Percentiles rank a stretch among this genome's conserved stretches.
phyloP scores from a whole-genome alignment of 2,329 filamentous ascomycete species.

The Neobulgaria alba region DNA sequence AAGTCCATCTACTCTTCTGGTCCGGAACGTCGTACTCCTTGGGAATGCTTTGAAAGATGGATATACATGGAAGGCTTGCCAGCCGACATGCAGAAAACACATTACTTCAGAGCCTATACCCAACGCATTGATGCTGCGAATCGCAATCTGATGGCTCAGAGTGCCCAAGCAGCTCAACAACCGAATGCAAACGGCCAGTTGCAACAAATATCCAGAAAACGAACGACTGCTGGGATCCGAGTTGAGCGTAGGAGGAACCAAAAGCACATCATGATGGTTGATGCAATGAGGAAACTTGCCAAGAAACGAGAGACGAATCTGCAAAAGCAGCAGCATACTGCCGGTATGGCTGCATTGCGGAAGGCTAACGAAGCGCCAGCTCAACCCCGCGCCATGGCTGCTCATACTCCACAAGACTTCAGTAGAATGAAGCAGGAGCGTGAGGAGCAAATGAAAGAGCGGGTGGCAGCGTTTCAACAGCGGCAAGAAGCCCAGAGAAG shows the following conservation, averaged over 20 bases:
- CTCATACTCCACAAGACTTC: slow-evolving; percentile 76
- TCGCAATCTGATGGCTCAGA: slow-evolving; percentile 35
- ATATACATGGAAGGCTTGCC: slow-evolving; percentile 84
- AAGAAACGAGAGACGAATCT: slow-evolving; percentile 82
- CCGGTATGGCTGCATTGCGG: slow-evolving; percentile 67
- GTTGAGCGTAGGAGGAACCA: slow-evolving; percentile 83
- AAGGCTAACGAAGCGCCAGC: slow-evolving; percentile 62
- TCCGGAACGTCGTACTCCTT: slow-evolving; percentile 82
- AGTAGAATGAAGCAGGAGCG: slow-evolving; percentile 82
- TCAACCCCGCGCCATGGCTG: slow-evolving; percentile 36
- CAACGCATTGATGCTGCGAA: slow-evolving; percentile 52
- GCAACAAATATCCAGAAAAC: slow-evolving; percentile 47
- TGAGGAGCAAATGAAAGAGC: slow-evolving; percentile 59
- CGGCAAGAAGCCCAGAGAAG: slow-evolving; percentile 39
- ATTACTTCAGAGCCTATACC: slow-evolving; percentile 77
- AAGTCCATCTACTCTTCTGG: slow-evolving; percentile 75
- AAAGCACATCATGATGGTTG: slow-evolving; percentile 79
- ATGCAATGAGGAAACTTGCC: slow-evolving; percentile 89
- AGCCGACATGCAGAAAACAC: slow-evolving; percentile 87
- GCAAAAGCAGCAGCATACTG: slow-evolving; percentile 81
- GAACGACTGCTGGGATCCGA: slow-evolving; percentile 69
- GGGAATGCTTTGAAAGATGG: slow-evolving; percentile 99
- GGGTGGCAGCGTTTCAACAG: slow-evolving; percentile 40
- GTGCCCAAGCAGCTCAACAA: slow-evolving; percentile 22
- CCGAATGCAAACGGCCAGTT: slow-evolving; percentile 35